phyloP scores from a whole-genome alignment of 768 basidiomycete species.

The Mycena galopus region DNA sequence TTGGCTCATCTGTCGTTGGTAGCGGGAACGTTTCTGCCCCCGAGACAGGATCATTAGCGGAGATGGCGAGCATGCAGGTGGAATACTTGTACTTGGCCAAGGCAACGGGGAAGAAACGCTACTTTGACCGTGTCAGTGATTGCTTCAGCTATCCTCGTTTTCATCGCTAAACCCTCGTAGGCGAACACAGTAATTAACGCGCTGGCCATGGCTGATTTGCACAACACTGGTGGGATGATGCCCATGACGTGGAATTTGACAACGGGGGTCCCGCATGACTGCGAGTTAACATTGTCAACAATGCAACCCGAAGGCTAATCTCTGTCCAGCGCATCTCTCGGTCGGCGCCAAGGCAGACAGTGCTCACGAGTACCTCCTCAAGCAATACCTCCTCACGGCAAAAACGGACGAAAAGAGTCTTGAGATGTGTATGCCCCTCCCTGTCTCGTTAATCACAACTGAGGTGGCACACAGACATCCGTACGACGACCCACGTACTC shows the following conservation, averaged over 20 bases:
- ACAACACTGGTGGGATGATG: conserved; percentile 70
- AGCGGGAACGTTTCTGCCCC: conserved; percentile 51
- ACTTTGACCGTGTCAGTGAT: conserved; percentile 65
- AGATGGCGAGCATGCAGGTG: conserved; percentile 85
- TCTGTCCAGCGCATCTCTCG: conserved; percentile 56
- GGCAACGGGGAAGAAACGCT: conserved; percentile 76
- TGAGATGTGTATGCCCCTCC: conserved; percentile 70
- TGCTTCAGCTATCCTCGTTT: not conserved
- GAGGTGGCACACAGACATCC: conserved; percentile 61
- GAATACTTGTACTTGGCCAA: conserved; percentile 90
- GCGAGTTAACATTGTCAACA: conserved; percentile 51
- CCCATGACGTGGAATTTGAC: conserved; percentile 69
- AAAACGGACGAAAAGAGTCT: conserved; percentile 70
- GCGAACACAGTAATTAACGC: conserved; percentile 61
- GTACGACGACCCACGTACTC: conserved; percentile 71
- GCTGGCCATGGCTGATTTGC: conserved; percentile 62
- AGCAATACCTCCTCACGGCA: conserved; percentile 77
- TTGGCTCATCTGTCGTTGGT: conserved; percentile 3
- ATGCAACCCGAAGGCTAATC: conserved; percentile 32
- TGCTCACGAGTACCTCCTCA: conserved; percentile 83
- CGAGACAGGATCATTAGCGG: conserved; percentile 69
- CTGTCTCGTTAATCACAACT: not conserved
- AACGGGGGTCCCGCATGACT: conserved; percentile 57
- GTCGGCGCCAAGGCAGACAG: conserved; percentile 81
- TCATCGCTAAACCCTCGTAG: conserved; percentile 44